Conservation (phyloP, 1,284 basidiomycete genomes). For the Moniliella sp. region DNA sequence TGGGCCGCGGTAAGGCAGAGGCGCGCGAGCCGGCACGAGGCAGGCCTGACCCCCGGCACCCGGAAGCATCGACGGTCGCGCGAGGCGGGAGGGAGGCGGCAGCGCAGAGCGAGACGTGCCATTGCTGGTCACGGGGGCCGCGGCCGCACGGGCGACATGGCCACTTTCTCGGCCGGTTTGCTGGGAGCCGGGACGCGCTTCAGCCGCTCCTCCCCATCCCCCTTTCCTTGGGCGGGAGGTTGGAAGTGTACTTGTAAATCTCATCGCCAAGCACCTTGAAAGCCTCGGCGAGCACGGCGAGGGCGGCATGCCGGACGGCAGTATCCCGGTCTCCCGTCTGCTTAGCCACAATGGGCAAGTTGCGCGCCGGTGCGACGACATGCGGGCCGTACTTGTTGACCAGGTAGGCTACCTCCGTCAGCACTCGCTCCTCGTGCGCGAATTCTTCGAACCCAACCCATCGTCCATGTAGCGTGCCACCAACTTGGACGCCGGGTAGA, state of each 20-base stretch:
- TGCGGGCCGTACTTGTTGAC: constrained; percentile 62
- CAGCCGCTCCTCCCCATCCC: constrained; percentile 66
- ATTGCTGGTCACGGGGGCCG: too few species aligned
- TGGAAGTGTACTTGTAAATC: constrained; percentile 57
- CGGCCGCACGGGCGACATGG: too few species aligned
- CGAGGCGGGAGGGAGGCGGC: too few species aligned
- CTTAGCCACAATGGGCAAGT: constrained; percentile 55
- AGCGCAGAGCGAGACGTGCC: too few species aligned
- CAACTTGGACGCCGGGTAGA: constrained; percentile 66
- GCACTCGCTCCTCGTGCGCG: constrained; percentile 65
- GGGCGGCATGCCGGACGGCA: constrained; percentile 58
- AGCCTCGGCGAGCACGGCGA: constrained; percentile 57
- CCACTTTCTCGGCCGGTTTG: too few species aligned
- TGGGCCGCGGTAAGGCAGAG: too few species aligned
- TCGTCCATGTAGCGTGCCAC: constrained; percentile 42
- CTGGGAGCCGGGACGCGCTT: constrained; percentile 45
- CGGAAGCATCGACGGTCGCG: constrained; percentile 1
- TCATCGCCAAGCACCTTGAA: constrained; percentile 66
- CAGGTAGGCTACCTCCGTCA: constrained; percentile 54
- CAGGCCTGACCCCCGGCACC: constrained; percentile 33
- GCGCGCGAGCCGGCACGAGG: constrained; percentile 1
- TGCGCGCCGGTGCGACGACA: constrained; percentile 50
- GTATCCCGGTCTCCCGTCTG: constrained; percentile 73
- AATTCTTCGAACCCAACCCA: constrained; percentile 65
- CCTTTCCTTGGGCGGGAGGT: constrained; percentile 60